phyloP scores from a whole-genome alignment of 768 basidiomycete genomes.

The Russula virescens region DNA sequence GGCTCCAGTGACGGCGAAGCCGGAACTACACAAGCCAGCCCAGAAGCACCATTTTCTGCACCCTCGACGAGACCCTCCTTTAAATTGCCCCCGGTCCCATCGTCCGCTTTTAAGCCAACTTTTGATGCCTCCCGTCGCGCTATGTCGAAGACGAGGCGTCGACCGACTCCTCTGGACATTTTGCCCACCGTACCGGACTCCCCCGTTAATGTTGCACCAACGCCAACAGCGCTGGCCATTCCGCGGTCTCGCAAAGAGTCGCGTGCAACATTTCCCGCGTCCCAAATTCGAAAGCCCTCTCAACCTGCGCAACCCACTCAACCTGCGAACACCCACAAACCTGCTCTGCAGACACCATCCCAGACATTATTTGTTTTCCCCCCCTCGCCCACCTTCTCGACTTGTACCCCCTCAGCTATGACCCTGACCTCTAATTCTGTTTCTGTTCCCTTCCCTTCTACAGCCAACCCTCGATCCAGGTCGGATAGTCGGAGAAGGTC shows the following conservation, averaged over 20 bases:
- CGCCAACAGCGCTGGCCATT: slow-evolving; percentile 26
- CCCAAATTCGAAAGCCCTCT: slow-evolving; percentile 39
- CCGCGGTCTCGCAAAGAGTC: slow-evolving; percentile 49
- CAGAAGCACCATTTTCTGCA: slow-evolving; percentile 12
- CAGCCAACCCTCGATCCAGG: slow-evolving; percentile 62
- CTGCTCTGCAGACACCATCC: slow-evolving; percentile 48
- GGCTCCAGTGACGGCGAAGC: slow-evolving; percentile 29
- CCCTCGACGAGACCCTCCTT: slow-evolving; percentile 23
- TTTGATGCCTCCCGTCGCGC: slow-evolving; percentile 38
- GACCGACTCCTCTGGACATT: slow-evolving; percentile 54
- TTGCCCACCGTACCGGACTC: slow-evolving; percentile 72
- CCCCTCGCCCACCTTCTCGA: slow-evolving; percentile 57
- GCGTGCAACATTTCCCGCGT: slow-evolving; percentile 49
- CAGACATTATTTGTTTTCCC: slow-evolving; percentile 87
- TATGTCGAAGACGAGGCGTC: slow-evolving; percentile 46
- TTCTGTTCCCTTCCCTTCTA: slow-evolving; percentile 49
- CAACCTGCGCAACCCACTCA: slow-evolving; percentile 24
- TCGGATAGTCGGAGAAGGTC: slow-evolving; percentile 63
- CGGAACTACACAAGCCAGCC: slow-evolving; percentile 8
- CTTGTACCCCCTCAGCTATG: slow-evolving; percentile 74
- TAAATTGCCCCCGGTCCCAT: slow-evolving; percentile 32
- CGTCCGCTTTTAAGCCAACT: slow-evolving; percentile 47
- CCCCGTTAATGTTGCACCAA: slow-evolving; percentile 49
- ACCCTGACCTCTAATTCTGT: slow-evolving; percentile 63
- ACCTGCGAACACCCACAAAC: slow-evolving; percentile 26